Percentiles rank a stretch among this genome's conserved stretches.
Evolutionary conservation across 208 protist genomes (phyloP).

Genomic region (Leishmania turanica): DNA sequence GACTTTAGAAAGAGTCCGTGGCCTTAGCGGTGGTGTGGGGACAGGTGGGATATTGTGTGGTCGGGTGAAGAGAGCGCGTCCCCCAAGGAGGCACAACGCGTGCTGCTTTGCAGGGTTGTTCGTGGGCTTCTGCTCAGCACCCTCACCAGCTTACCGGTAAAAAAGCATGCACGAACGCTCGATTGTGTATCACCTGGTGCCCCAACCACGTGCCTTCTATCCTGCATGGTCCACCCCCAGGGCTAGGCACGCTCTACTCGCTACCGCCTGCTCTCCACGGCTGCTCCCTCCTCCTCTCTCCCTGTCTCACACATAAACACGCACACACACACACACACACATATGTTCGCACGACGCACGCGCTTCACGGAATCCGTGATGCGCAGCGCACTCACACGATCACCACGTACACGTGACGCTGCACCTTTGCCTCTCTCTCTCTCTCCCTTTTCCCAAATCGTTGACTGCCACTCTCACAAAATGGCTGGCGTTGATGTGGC

Average conservation of each 20-base stretch:
- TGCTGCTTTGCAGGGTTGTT: neutral
- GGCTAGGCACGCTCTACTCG: no score
- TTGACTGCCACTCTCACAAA: neutral
- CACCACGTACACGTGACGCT: neutral
- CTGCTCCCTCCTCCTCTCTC: neutral
- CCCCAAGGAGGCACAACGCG: neutral
- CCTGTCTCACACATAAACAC: neutral
- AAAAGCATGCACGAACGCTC: neutral
- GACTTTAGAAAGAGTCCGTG: neutral
- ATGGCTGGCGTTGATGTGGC: constrained; percentile 25
- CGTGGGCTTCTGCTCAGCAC: neutral
- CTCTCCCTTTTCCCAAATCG: neutral
- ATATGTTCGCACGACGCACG: neutral
- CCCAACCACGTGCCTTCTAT: neutral
- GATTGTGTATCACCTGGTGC: neutral
- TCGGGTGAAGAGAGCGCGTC: neutral
- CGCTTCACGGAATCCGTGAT: neutral
- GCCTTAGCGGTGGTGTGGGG: neutral
- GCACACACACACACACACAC: neutral
- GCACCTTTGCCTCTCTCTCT: neutral
- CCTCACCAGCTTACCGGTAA: neutral
- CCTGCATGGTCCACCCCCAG: neutral
- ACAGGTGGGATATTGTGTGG: neutral
- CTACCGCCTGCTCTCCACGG: neutral
- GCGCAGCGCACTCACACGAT: neutral